phyloP scores from a whole-genome alignment of 305 asterid genomes.

The Solanum aculeatissimum region DNA sequence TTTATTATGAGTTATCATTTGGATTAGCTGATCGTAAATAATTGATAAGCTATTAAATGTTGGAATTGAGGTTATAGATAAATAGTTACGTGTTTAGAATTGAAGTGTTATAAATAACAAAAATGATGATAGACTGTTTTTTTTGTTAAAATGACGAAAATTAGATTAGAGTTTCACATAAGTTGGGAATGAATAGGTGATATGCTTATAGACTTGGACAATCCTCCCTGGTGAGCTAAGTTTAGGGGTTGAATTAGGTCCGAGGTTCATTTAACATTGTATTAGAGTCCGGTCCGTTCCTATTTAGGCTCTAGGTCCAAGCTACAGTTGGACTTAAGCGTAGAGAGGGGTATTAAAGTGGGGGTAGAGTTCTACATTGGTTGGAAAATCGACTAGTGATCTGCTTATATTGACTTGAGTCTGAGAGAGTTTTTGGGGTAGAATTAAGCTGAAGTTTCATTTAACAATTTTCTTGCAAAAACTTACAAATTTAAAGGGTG shows the following conservation, averaged over 20 bases:
- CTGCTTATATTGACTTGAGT: background rate
- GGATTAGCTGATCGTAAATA: background rate
- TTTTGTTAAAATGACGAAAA: too few species aligned
- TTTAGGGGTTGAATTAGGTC: background rate
- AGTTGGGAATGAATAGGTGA: too few species aligned
- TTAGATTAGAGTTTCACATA: too few species aligned
- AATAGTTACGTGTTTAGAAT: background rate
- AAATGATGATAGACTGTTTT: too few species aligned
- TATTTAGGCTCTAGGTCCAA: background rate
- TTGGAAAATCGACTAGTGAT: background rate
- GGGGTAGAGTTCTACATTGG: background rate
- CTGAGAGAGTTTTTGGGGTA: background rate
- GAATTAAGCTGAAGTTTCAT: background rate
- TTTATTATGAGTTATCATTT: background rate
- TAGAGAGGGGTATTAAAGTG: background rate
- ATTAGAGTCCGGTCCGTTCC: background rate
- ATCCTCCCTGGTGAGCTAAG: background rate
- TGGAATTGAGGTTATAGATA: background rate
- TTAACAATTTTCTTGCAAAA: background rate
- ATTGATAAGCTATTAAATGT: background rate
- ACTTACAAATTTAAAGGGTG: background rate
- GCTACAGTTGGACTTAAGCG: background rate
- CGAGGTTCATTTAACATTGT: background rate
- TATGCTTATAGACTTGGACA: too few species aligned
- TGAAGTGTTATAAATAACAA: background rate